Percentiles rank a stretch among this genome's conserved stretches.
phyloP scores from a whole-genome alignment of 2,329 filamentous ascomycete genomes.

The Neopestalotiopsis clavispora region DNA sequence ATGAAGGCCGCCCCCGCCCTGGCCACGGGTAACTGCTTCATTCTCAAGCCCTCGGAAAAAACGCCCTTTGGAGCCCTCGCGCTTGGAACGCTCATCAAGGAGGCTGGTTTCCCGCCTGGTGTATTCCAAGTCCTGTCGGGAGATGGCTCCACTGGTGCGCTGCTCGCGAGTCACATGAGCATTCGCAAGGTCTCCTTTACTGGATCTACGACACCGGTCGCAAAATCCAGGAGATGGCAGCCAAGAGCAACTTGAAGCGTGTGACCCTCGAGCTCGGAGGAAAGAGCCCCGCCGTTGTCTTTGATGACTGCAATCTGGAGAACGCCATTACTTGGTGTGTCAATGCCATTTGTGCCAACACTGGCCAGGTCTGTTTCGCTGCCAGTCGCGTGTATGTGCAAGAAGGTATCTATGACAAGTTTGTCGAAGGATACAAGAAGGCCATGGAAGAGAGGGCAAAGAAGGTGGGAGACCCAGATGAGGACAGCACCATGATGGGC shows the following conservation, averaged over 20 bases:
- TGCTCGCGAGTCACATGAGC: slow-evolving; percentile 32
- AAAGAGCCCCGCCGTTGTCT: slow-evolving; percentile 69
- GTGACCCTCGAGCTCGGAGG: slow-evolving; percentile 77
- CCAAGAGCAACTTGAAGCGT: slow-evolving; percentile 68
- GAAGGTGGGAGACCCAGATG: slow-evolving; percentile 65
- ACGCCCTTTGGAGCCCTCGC: slow-evolving; percentile 38
- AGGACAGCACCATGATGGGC: slow-evolving; percentile 62
- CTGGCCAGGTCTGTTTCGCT: slow-evolving; percentile 77
- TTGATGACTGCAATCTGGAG: slow-evolving; percentile 68
- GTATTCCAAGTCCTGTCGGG: slow-evolving; percentile 46
- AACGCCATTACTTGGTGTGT: slow-evolving; percentile 53
- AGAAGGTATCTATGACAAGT: slow-evolving; percentile 59
- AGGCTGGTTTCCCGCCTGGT: slow-evolving; percentile 45
- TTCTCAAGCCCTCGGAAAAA: slow-evolving; percentile 45
- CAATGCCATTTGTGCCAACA: slow-evolving; percentile 67
- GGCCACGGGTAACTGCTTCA: slow-evolving; percentile 42
- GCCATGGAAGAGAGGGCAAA: slow-evolving; percentile 62
- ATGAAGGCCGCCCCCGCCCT: slow-evolving; percentile 44
- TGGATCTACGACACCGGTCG: slow-evolving; percentile 71
- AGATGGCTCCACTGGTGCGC: slow-evolving; percentile 39
- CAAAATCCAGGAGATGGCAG: slow-evolving; percentile 67
- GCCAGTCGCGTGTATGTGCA: slow-evolving; percentile 75
- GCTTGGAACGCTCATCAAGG: slow-evolving; percentile 35
- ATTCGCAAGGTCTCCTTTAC: slow-evolving; percentile 73
- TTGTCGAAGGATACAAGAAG: slow-evolving; percentile 62